Conservation (phyloP, 176 grass and related monocot species). For the Bolboschoenus planiculmis region DNA sequence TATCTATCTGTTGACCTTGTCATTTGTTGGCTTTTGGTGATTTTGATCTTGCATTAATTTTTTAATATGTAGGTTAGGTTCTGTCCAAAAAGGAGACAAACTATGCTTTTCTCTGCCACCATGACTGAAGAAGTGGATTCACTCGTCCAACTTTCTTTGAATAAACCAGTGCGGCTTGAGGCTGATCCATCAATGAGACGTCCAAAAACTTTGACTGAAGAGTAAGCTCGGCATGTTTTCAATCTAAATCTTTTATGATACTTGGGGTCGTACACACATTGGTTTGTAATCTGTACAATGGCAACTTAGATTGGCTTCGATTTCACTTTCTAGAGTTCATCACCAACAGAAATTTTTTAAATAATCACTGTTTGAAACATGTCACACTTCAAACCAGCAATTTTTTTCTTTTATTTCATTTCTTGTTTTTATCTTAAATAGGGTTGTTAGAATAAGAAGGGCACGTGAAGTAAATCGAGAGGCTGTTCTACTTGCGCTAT, state of each 20-base stretch:
- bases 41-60: constrained; percentile 16
- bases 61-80: constrained; percentile 56
- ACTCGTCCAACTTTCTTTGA: constrained; percentile 80
- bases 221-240: constrained; percentile 35
- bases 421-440: constrained; percentile 25
- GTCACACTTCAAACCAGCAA: not conserved
- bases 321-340: not conserved
- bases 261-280: not conserved
- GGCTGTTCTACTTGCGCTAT: constrained; percentile 90
- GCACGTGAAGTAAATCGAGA: constrained; percentile 79
- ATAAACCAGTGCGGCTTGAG: constrained; percentile 85
- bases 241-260: not conserved
- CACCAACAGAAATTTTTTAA: not conserved
- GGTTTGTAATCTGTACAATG: not conserved
- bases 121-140: constrained; percentile 87
- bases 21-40: constrained; percentile 2
- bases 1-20: constrained; percentile 7
- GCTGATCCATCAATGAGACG: constrained; percentile 80
- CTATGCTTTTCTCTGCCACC: constrained; percentile 95
- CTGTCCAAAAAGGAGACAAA: constrained; percentile 88
- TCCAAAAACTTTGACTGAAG: constrained; percentile 76
- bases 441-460: constrained; percentile 84
- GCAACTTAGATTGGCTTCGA: not conserved
- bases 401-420: constrained; percentile 15
- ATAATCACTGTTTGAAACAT: not conserved